Evolutionary conservation across 2,329 filamentous ascomycete species (phyloP), one percentile per base, ranked within the genome.

Genomic region (Phaeomoniella chlamydospora): DNA sequence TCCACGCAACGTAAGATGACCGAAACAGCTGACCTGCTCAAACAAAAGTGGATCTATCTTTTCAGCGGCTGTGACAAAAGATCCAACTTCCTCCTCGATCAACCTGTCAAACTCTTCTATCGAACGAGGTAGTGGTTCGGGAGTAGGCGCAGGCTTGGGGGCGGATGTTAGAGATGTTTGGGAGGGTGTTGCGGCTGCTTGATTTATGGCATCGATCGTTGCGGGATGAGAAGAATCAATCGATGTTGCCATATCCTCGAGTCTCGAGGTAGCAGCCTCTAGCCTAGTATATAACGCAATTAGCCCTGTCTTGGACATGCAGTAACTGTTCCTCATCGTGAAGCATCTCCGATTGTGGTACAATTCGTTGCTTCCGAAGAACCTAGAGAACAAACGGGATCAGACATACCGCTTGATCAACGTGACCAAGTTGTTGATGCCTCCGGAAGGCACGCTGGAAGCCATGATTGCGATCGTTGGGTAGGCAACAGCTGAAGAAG

Each of bases 391-490:
- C n/a, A n/a, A n/a, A n/a, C n/a, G 30, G 16, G 37, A 22, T 18
- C 34, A 15, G 37, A 62, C 74, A 50, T 73, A 96, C 90, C 90
- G 77, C 73, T 98, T 98, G 67, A 98, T 94, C 52, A 98, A 74
- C 37, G 90, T 98, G 22, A 86, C 92, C 43, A 98, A 67, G 57
- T 94, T 96, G 63, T 96, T 79, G 85, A 96, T 94, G 52, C 22
- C 22, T 6, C 22, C n/a, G 18, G n/a, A 29, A 19, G 6, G 18
- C 15, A 18, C 13, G 37, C 36, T 48, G 41, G 43, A 41, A 38
- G 13, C 36, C 31, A 31, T 18, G 19, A 34, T 22, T 14, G 15
- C 34, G 29, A 19, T 18, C n/a, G n/a, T n/a, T 34, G 26, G 37
- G 10, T 33, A 31, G 32, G 15, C 18, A 34, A 36, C 11, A 26